Evolutionary conservation across 306 rosid genomes (phyloP), one percentile per base, ranked within the genome.

Genomic region (Geum urbanum): DNA sequence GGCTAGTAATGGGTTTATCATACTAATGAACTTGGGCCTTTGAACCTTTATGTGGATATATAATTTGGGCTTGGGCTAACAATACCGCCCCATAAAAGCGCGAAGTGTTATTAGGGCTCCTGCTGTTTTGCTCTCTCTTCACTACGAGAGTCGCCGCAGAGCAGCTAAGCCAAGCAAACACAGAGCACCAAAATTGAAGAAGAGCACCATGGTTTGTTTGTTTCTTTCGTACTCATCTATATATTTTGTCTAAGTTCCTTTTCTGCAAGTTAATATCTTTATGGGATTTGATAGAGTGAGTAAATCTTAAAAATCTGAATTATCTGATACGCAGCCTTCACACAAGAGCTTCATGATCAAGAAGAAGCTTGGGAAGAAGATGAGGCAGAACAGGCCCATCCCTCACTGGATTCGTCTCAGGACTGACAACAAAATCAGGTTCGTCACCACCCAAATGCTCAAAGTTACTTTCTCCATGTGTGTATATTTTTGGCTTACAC

Each of bases 351-450:
- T 91, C 83, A 74, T 63, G 19, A 89, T 91, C 80, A 91, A 91
- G 90, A 91, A 91, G 91, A 91, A 91, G 78, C 69, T 91, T 52
- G 96, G 87, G 56, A 91, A 91, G 91, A 91, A 91, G 96, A 91
- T 87, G 96, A 86, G 97, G 76, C 96, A 89, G 85, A 91, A 91
- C 71, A 84, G 97, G 89, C 97, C 96, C 40, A 87, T 89, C 39
- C 97, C 97, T 7, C 87, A 89, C 61, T 89, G 96, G 96, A 91
- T 91, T 80, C 95, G 97, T 8, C 65, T 87, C 84, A 86, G 97
- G 68, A 91, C 97, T 0, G 97, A 91, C 52, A 91, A 91, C 82
- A 91, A 91, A 20, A 91, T 91, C 80, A 82, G 96, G 97, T 85
- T 27, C 32, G 32, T 27, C 32, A 27, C 5, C 24, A 27, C 5